These are phyloP conservation scores for Raphanus sativus DNA, from an alignment of 345 rosid genomes.

Conservation along the genomic window DNA sequence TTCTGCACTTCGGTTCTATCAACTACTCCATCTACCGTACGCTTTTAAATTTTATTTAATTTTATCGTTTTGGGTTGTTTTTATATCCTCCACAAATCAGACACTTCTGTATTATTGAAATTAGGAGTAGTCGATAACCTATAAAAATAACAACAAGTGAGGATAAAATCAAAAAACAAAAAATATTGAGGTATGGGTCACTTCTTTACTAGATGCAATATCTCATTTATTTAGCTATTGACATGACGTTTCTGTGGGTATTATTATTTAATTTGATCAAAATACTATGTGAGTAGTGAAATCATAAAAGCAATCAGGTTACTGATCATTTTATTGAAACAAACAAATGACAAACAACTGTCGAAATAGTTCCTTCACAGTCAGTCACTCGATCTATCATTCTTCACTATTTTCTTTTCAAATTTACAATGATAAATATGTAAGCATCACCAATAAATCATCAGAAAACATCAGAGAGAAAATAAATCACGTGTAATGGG, in stretches of 20 bases:
- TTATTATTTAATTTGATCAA: not conserved
- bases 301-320: constrained; percentile 4
- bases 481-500: not conserved
- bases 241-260: constrained; percentile 17
- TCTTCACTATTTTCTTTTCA: not conserved
- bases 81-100: not conserved
- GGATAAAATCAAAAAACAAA: constrained; percentile 21
- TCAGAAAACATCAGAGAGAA: not conserved
- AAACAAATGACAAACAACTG: not conserved
- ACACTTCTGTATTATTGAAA: not conserved
- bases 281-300: not conserved
- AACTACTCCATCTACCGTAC: not conserved
- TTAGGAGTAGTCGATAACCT: constrained; percentile 25
- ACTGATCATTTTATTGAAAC: not conserved
- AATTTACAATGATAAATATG: constrained; percentile 5
- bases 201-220: not conserved
- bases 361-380: not conserved
- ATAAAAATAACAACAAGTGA: constrained; percentile 12
- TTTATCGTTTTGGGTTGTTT: not conserved
- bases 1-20: constrained; percentile 19
- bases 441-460: not conserved
- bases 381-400: not conserved
- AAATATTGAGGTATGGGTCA: not conserved
- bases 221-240: not conserved
- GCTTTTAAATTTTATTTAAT: not conserved